Percentiles rank a stretch among this genome's conserved stretches.
phyloP scores from a whole-genome alignment of 2,329 filamentous ascomycete genomes.

The Fusarium sp. region DNA sequence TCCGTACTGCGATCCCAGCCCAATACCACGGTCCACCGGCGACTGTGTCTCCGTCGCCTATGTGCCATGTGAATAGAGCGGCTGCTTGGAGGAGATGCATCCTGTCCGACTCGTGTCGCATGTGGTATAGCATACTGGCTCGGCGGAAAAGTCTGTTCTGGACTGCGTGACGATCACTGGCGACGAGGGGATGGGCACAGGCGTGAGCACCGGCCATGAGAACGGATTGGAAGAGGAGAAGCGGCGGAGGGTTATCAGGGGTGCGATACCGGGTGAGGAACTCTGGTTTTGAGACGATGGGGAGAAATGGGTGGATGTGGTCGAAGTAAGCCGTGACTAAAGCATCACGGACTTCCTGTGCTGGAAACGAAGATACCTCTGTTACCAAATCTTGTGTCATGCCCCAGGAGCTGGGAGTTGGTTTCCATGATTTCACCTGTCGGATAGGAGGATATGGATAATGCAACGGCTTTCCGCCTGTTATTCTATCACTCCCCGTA shows the following conservation, averaged over 20 bases:
- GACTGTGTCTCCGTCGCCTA: slow-evolving; percentile 42
- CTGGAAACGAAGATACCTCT: slow-evolving; percentile 42
- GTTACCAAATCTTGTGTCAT: slow-evolving; percentile 40
- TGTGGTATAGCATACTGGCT: slow-evolving; percentile 46
- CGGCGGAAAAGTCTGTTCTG: slow-evolving; percentile 45
- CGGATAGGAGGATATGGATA: slow-evolving; percentile 46
- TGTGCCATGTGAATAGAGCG: slow-evolving; percentile 43
- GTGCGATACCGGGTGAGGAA: slow-evolving; percentile 42
- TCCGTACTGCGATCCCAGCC: slow-evolving; percentile 43
- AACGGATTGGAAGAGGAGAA: slow-evolving; percentile 41
- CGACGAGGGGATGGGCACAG: slow-evolving; percentile 42
- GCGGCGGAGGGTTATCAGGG: slow-evolving; percentile 40
- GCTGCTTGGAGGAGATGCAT: slow-evolving; percentile 46
- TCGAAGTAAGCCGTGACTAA: slow-evolving; percentile 43
- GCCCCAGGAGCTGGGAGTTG: slow-evolving; percentile 36
- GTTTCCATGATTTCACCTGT: slow-evolving; percentile 44
- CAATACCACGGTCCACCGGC: slow-evolving; percentile 46
- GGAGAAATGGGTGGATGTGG: slow-evolving; percentile 45
- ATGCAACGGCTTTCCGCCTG: slow-evolving; percentile 28
- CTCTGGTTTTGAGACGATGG: slow-evolving; percentile 43
- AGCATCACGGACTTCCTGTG: slow-evolving; percentile 46
- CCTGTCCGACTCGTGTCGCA: slow-evolving; percentile 44
- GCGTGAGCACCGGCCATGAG: slow-evolving; percentile 46
- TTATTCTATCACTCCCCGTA: slow-evolving; percentile 19
- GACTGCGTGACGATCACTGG: slow-evolving; percentile 44